Conservation (phyloP, 2,329 filamentous ascomycete genomes). For the Epicoccum nigrum region DNA sequence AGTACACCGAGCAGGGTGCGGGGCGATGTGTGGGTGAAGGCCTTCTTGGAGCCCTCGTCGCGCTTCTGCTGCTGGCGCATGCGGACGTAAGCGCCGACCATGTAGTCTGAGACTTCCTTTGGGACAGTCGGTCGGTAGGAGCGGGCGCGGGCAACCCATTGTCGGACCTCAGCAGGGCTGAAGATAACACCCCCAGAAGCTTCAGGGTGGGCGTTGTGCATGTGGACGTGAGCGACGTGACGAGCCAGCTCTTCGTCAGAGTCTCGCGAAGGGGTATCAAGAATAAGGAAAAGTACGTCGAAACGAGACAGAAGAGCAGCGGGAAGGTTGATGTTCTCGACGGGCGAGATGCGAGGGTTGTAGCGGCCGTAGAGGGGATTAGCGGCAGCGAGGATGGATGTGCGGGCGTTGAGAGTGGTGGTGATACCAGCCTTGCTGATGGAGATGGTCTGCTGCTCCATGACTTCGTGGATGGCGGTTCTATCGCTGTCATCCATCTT, state of each 20-base stretch:
- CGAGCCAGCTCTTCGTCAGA: conserved; percentile 90
- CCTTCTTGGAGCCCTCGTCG: conserved; percentile 87
- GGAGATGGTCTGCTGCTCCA: conserved; percentile 87
- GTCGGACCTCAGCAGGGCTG: conserved; percentile 88
- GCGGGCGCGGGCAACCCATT: conserved; percentile 92
- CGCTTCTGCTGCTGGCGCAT: conserved; percentile 91
- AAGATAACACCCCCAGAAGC: conserved; percentile 73
- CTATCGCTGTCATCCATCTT: conserved; percentile 87
- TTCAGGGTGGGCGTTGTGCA: conserved; percentile 92
- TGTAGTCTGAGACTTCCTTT: conserved; percentile 87
- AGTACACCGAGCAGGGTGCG: conserved; percentile 92
- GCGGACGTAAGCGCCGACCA: conserved; percentile 94
- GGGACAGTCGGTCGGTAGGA: conserved; percentile 88
- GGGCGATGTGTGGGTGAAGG: conserved; percentile 91
- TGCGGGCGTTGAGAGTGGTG: conserved; percentile 93
- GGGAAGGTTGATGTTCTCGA: conserved; percentile 99
- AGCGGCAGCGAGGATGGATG: conserved; percentile 92
- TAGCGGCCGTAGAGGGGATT: conserved; percentile 98
- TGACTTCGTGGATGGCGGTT: conserved; percentile 84
- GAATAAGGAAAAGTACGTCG: conserved; percentile 93
- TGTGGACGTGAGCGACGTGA: conserved; percentile 96
- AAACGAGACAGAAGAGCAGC: conserved; percentile 96
- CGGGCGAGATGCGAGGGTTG: conserved; percentile 94
- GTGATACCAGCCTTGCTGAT: conserved; percentile 94
- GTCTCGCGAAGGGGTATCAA: conserved; percentile 91